These are phyloP conservation scores for Soucietia sequanensis DNA, from an alignment of 805 yeast genomes.

Conservation along the genomic window DNA sequence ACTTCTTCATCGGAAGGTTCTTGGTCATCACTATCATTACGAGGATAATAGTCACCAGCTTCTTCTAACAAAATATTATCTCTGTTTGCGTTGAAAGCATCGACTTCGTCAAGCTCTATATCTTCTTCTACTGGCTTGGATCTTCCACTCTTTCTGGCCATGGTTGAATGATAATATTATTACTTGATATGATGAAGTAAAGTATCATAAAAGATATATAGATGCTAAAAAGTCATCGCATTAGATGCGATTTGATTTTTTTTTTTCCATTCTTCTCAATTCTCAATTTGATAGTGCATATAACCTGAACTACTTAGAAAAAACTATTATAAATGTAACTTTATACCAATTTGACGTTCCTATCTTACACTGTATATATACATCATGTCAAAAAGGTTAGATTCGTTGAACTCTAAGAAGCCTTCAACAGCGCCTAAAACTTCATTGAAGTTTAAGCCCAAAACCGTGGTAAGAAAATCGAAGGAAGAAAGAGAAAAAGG, in stretches of 20 bases:
- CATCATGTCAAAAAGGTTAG: conserved; percentile 41
- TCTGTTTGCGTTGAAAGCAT: conserved; percentile 58
- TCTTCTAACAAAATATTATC: conserved; percentile 57
- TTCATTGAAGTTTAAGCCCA: conserved; percentile 77
- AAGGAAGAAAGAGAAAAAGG: conserved; percentile 81
- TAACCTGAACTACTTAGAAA: background rate
- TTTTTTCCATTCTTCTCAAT: background rate
- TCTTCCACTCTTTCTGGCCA: conserved; percentile 18
- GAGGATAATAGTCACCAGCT: conserved; percentile 48
- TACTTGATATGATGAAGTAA: background rate
- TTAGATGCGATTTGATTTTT: no score
- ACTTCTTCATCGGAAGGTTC: conserved; percentile 42
- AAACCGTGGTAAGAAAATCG: conserved; percentile 78
- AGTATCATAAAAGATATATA: no score
- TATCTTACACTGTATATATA: background rate
- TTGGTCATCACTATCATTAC: conserved; percentile 49
- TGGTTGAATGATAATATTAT: no score
- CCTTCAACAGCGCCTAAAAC: conserved; percentile 38
- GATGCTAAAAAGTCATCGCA: no score
- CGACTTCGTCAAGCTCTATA: conserved; percentile 63
- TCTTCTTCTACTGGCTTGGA: conserved; percentile 9
- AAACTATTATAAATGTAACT: background rate
- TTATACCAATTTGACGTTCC: background rate
- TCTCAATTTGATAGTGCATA: background rate
- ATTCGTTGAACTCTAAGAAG: conserved; percentile 37